Evolutionary conservation across 768 basidiomycete species (phyloP).

Genomic region (Pilatotrama ljubarskyi): DNA sequence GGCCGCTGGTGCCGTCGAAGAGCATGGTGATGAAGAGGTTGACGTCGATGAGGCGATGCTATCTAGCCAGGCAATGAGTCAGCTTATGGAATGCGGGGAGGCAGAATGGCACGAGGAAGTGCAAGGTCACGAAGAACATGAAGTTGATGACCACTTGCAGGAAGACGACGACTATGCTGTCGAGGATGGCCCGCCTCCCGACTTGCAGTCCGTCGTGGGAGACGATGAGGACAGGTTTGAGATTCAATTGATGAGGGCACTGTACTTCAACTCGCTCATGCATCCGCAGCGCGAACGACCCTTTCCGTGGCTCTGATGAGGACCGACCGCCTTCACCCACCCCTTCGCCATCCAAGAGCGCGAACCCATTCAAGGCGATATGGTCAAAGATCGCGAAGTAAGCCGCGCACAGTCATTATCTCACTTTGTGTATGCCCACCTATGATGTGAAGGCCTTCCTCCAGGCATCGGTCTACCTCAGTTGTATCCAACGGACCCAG

Average conservation of each 20-base stretch:
- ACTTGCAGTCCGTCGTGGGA: slow-evolving; percentile 11
- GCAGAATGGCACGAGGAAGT: slow-evolving; percentile 24
- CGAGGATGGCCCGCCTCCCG: slow-evolving; percentile 34
- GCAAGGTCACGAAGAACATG: slow-evolving; percentile 31
- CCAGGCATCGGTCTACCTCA: slow-evolving; percentile 9
- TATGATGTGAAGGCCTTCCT: neutral
- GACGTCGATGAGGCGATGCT: slow-evolving; percentile 58
- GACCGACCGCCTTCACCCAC: neutral
- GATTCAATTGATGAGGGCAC: too few relatives aligned
- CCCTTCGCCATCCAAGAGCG: slow-evolving; percentile 6
- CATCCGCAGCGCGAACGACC: neutral
- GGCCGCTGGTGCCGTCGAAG: neutral
- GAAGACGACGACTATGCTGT: slow-evolving; percentile 36
- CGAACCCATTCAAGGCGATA: slow-evolving; percentile 20
- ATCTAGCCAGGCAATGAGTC: slow-evolving; percentile 48
- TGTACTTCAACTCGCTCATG: neutral
- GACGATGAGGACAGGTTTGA: slow-evolving; percentile 7
- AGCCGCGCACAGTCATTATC: neutral
- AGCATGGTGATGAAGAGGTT: slow-evolving; percentile 32
- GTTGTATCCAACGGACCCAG: neutral
- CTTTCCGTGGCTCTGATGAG: neutral
- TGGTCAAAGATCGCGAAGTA: slow-evolving; percentile 23
- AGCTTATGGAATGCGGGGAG: slow-evolving; percentile 37
- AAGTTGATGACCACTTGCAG: slow-evolving; percentile 23
- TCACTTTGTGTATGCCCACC: too few relatives aligned